Percentiles rank a stretch among this genome's conserved stretches.
Conservation (phyloP, 805 yeast genomes). For the Saturnispora kantuleensis region DNA sequence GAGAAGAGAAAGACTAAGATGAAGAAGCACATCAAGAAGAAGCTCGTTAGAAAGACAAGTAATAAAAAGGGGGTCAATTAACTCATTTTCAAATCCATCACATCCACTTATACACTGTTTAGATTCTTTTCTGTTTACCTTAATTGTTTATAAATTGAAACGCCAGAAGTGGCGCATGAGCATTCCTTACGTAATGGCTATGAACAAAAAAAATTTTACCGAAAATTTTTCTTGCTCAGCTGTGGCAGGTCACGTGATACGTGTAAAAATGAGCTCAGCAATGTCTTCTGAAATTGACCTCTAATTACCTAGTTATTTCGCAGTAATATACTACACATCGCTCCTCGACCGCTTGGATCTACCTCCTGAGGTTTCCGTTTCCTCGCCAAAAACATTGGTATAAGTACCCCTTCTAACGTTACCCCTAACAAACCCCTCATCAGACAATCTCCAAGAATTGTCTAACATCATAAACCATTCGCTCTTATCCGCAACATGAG, state of each 20-base stretch:
- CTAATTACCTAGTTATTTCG: too few species aligned
- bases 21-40: constrained; percentile 76
- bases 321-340: too few species aligned
- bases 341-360: too few species aligned
- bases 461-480: constrained; percentile 2
- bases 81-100: not conserved
- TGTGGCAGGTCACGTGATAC: too few species aligned
- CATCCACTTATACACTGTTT: not conserved
- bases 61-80: constrained; percentile 1
- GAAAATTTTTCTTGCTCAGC: too few species aligned
- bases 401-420: not conserved
- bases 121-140: not conserved
- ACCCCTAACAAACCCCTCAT: constrained; percentile 4
- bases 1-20: constrained; percentile 75
- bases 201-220: too few species aligned
- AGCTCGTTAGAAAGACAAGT: constrained; percentile 45
- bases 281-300: too few species aligned
- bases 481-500: not conserved
- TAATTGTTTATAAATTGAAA: not conserved
- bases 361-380: too few species aligned
- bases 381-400: constrained; percentile 3
- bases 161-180: too few species aligned
- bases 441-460: constrained; percentile 2
- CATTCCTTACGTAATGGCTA: too few species aligned
- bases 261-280: too few species aligned